These are phyloP conservation scores for Eucalyptus melliodora DNA, from an alignment of 345 rosid species.

Conservation along the genomic window DNA sequence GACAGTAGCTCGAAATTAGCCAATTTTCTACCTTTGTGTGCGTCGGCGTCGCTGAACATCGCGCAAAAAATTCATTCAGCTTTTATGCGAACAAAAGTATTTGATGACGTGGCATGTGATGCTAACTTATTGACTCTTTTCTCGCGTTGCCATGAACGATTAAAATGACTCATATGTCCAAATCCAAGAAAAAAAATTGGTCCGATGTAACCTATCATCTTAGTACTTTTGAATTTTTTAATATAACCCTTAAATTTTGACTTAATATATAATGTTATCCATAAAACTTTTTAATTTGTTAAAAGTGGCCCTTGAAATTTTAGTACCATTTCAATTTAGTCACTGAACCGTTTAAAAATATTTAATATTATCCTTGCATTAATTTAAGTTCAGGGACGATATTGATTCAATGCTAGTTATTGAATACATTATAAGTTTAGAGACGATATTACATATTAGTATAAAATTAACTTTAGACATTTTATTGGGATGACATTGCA, in stretches of 20 bases:
- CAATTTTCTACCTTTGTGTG: not conserved
- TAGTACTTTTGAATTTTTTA: rapidly evolving
- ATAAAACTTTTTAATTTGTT: no score
- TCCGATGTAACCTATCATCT: no score
- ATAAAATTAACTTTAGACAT: not conserved
- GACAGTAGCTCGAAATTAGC: not conserved
- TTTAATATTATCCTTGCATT: rapidly evolving
- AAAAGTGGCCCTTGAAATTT: not conserved
- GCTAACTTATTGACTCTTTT: not conserved
- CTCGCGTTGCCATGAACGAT: not conserved
- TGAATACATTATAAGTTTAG: not conserved
- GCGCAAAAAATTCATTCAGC: not conserved
- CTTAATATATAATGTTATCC: rapidly evolving
- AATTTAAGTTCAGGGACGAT: rapidly evolving
- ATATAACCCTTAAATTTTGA: rapidly evolving
- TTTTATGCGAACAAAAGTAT: no score
- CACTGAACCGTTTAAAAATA: rapidly evolving
- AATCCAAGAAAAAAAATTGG: no score
- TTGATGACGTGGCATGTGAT: not conserved
- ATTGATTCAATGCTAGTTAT: not conserved
- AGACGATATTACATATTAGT: rapidly evolving
- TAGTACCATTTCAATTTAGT: no score
- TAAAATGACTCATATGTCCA: no score
- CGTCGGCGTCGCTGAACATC: not conserved
- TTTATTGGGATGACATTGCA: rapidly evolving